Base-by-base conservation (phyloP, 176 grass and related monocot genomes). In the Cymbopogon citratus region DNA sequence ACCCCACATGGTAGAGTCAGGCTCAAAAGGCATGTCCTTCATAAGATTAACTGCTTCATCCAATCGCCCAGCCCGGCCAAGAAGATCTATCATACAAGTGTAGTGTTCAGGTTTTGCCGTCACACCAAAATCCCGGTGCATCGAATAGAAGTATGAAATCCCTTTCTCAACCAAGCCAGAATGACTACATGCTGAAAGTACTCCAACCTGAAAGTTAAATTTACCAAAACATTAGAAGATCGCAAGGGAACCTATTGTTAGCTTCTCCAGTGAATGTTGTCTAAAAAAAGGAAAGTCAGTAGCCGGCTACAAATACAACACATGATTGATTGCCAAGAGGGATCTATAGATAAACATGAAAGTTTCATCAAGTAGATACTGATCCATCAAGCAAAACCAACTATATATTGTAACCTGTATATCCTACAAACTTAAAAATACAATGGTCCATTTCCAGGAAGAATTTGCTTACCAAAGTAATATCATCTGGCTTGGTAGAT, bases 21-120 rank as follows among this genome's bases (percentile, higher is more conserved):
- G 89, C 62, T 95, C 90, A 81, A 95, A 99, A 38, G 89, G 89
- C 88, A 95, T 93, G 33, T 91, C 82, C 80, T 84, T 88, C 85
- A 93, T 81, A 80, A 98, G 96, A 83, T 76, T 78, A 63, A 80
- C 87, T 41, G 92, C 96, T 78, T 98, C 90, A 79, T 84, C 87
- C 82, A 98, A 81, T n/a, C 87, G 79, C 49, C 92, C 96, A 35
- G 96, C 92, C 14, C 92, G 87, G 28, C 96, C 92, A 40, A 98
- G 92, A 67, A 98, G 85, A 57, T 95, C 96, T 80, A 98, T 95
- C 89, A 98, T 86, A 81, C 96, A 98, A 78, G 96, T 95, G 73
- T 95, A 95, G 52, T 95, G 92, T 80, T 92, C 88, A 29, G 96
- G 84, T 80, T 88, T 95, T 74, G 92, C 85, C 74, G 85, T 80